Conservation (phyloP, 225 moss, liverwort and hornwort species). For the Polytrichum commune region DNA sequence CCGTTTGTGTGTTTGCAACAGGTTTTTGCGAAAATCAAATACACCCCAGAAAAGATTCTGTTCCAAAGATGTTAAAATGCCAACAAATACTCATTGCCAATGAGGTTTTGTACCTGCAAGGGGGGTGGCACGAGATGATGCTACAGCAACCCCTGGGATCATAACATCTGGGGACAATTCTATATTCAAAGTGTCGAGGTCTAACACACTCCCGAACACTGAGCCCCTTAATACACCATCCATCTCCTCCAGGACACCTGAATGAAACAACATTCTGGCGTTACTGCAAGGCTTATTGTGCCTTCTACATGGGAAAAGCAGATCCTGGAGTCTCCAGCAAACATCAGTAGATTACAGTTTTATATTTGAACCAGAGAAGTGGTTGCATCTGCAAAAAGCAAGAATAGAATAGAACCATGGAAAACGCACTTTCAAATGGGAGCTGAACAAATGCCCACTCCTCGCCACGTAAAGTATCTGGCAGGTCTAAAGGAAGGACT, state of each 20-base stretch:
- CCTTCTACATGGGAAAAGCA: slow-evolving; percentile 2
- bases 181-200: slow-evolving; percentile 68
- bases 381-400: no score
- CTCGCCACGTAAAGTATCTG: slow-evolving; percentile 89
- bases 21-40: no score
- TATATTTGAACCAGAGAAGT: no score
- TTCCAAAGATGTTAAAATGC: no score
- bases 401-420: neutral
- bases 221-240: slow-evolving; percentile 73
- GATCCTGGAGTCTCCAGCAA: no score
- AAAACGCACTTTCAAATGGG: slow-evolving; percentile 62
- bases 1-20: no score
- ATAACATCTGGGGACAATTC: slow-evolving; percentile 62
- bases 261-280: slow-evolving; percentile 5
- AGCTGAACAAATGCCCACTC: slow-evolving; percentile 98
- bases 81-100: no score
- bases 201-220: slow-evolving; percentile 79
- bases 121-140: slow-evolving; percentile 83
- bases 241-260: slow-evolving; percentile 87
- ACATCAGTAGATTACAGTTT: no score
- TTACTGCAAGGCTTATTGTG: slow-evolving; percentile 8
- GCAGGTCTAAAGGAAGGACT: slow-evolving; percentile 77
- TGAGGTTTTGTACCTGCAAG: slow-evolving; percentile 61
- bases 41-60: no score
- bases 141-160: slow-evolving; percentile 95